phyloP scores from a whole-genome alignment of 441 rosid species.

The Populus hybrid region DNA sequence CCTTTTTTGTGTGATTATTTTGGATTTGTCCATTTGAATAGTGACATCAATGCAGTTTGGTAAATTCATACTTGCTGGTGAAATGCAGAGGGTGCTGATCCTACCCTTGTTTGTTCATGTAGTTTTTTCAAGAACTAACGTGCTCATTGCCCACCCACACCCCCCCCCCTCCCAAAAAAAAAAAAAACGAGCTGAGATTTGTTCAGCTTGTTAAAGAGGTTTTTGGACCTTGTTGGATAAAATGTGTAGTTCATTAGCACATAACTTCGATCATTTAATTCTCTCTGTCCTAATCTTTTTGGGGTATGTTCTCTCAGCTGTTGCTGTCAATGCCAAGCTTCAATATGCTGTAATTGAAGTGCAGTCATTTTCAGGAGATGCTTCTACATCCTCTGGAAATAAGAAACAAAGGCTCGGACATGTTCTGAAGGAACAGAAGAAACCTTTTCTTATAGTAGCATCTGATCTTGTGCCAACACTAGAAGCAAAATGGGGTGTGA shows the following conservation, averaged over 20 bases:
- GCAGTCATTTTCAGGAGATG: constrained; percentile 44
- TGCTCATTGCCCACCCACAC: no score
- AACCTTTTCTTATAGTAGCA: constrained; percentile 67
- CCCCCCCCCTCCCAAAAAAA: no score
- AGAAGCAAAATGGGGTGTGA: constrained; percentile 79
- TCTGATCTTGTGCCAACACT: constrained; percentile 76
- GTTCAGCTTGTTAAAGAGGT: not conserved
- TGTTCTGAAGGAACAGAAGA: constrained; percentile 61
- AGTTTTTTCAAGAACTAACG: no score
- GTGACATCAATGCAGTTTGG: not conserved
- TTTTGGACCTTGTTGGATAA: not conserved
- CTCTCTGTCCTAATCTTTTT: constrained; percentile 9
- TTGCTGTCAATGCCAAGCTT: constrained; percentile 90
- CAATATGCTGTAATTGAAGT: constrained; percentile 86
- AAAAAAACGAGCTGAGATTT: not conserved
- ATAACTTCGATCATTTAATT: not conserved
- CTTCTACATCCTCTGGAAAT: constrained; percentile 36
- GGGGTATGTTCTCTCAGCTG: constrained; percentile 54
- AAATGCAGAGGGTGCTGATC: no score
- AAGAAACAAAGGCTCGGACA: constrained; percentile 54
- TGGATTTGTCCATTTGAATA: not conserved
- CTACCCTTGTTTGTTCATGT: no score
- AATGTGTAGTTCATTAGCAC: not conserved
- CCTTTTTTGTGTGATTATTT: not conserved
- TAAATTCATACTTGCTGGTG: not conserved